Evolutionary conservation across 2,329 filamentous ascomycete species (phyloP), one percentile per base, ranked within the genome.

Genomic region (Ophiostoma quercus): DNA sequence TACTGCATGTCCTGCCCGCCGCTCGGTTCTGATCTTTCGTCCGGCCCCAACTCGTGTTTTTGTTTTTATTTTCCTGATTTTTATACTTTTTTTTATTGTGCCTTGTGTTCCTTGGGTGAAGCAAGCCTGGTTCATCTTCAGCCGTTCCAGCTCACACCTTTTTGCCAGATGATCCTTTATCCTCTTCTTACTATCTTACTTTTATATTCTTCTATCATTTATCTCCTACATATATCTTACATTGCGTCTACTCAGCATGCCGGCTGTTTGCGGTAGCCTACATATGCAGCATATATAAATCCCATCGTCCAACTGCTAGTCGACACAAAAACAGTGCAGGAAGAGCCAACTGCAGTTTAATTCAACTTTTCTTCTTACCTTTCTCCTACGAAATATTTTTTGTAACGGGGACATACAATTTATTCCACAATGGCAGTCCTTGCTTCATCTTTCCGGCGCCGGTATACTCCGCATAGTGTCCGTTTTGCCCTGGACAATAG

Each of bases 401-500:
- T 57, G 2, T 25, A 57, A 12, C 25, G 25, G 25, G 7, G 14
- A 43, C 43, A 19, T 41, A 57, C n/a, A 29, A 4, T 57, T 7
- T n/a, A 7, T 6, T 1, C 14, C 2, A 67, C 41, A 6, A 70
- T 70, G 69, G 69, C 69, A 3, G 57, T 57, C 8, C 41, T 67
- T 54, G 67, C 57, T 14, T 22, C 69, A 2, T 70, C 69, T 0
- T 67, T 67, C 60, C 69, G 54, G 1, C 69, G 66, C 39, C 66
- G 69, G 29, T 57, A 65, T 41, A 57, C 54, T n/a, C 65, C 65
- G 25, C 25, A 62, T 12, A 62, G 25, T 62, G 57, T 29, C 25
- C 22, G 57, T 7, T 62, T 62, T 32, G 57, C 25, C 1, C 2
- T 29, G 57, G 25, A 16, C 57, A 3, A 34, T 11, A 34, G 12